Percentiles rank a stretch among this genome's conserved stretches.
Conservation (phyloP, 2,329 filamentous ascomycete genomes). For the Penicillium italicum region DNA sequence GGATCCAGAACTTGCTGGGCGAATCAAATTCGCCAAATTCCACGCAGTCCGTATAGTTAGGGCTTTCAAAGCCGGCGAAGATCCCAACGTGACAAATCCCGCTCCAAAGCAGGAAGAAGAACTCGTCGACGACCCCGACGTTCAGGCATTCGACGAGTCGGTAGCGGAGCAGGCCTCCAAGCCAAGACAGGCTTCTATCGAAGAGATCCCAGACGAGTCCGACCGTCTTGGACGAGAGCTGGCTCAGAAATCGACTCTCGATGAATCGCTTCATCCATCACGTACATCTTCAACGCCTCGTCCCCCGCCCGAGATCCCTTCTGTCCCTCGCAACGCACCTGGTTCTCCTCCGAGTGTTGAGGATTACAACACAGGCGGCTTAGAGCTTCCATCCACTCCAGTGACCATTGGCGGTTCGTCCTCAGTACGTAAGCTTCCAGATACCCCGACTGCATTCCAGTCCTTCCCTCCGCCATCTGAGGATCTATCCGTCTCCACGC, state of each 20-base stretch:
- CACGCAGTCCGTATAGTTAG: slow-evolving; percentile 87
- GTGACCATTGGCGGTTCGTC: slow-evolving; percentile 33
- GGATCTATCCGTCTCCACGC: slow-evolving; percentile 22
- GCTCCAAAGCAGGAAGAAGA: slow-evolving; percentile 55
- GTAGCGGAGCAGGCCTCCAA: slow-evolving; percentile 46
- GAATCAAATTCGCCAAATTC: slow-evolving; percentile 96
- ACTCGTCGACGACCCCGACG: slow-evolving; percentile 58
- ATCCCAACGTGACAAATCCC: slow-evolving; percentile 90
- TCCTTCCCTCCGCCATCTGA: slow-evolving; percentile 42
- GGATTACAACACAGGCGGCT: slow-evolving; percentile 27
- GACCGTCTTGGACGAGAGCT: slow-evolving; percentile 46
- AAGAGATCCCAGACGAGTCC: slow-evolving; percentile 58
- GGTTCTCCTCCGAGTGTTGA: slow-evolving; percentile 36
- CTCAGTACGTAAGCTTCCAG: slow-evolving; percentile 29
- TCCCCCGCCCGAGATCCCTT: slow-evolving; percentile 25
- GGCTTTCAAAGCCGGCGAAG: slow-evolving; percentile 83
- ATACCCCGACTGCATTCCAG: slow-evolving; percentile 39
- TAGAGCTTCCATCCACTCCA: slow-evolving; percentile 41
- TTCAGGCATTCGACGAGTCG: slow-evolving; percentile 51
- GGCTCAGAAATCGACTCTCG: slow-evolving; percentile 48
- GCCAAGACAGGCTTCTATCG: slow-evolving; percentile 52
- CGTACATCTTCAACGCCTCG: slow-evolving; percentile 42
- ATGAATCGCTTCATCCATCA: slow-evolving; percentile 51
- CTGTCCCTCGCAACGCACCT: slow-evolving; percentile 25
- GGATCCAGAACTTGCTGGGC: slow-evolving; percentile 72